Conservation (phyloP, 306 rosid species). For the Rubus parviflorus region DNA sequence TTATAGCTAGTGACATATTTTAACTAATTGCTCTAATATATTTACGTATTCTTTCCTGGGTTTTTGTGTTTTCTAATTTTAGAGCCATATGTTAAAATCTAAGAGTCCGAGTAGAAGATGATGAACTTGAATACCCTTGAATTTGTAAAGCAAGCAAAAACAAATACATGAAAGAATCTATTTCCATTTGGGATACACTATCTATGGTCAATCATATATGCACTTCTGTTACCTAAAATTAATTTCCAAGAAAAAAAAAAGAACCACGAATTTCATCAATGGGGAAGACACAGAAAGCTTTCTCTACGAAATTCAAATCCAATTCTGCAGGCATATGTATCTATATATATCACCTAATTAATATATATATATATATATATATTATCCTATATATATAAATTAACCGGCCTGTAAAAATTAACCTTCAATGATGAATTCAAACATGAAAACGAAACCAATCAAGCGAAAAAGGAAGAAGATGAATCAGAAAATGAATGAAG, state of each 20-base stretch:
- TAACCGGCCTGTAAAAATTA: background rate
- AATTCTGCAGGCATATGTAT: background rate
- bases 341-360: no score
- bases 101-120: background rate
- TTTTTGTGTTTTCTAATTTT: no score
- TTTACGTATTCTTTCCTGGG: no score
- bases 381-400: background rate
- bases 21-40: no score
- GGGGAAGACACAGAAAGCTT: no score
- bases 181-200: background rate
- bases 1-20: no score
- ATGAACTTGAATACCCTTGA: background rate
- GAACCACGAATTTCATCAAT: no score
- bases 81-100: background rate
- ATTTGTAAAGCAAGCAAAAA: background rate
- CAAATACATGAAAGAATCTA: background rate
- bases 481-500: background rate
- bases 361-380: background rate
- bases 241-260: background rate
- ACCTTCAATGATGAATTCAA: background rate
- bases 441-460: background rate
- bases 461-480: background rate
- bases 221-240: background rate
- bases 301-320: background rate
- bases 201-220: background rate